Evolutionary conservation across 2,329 filamentous ascomycete genomes (phyloP).

Genomic region (Pseudopithomyces maydicus): DNA sequence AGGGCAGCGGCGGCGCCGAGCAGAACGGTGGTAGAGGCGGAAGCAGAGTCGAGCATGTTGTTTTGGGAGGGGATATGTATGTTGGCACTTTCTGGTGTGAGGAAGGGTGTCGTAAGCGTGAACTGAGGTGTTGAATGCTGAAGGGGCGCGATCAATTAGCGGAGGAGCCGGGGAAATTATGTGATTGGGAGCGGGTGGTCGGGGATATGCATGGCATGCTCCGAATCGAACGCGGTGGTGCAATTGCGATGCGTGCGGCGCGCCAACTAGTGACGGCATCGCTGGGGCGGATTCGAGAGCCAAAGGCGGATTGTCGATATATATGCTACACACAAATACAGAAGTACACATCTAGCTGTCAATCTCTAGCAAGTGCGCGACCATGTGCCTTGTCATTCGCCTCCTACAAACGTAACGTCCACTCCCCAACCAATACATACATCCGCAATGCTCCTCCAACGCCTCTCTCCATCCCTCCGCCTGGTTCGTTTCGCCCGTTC

Average conservation of each 20-base stretch:
- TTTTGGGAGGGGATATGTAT: neutral
- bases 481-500: conserved; percentile 13
- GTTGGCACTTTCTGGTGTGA: neutral
- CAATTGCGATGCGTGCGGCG: no score
- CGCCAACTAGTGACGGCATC: no score
- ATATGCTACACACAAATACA: no score
- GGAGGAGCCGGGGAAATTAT: conserved; percentile 10
- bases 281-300: no score
- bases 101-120: neutral
- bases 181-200: neutral
- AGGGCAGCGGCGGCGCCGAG: conserved; percentile 45
- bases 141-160: neutral
- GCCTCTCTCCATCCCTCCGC: conserved; percentile 8
- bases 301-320: no score
- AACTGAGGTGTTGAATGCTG: conserved; percentile 1
- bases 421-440: no score
- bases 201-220: no score
- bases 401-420: no score
- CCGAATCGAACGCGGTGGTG: no score
- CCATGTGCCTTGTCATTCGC: no score
- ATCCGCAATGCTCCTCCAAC: conserved; percentile 4
- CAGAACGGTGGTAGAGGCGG: conserved; percentile 43
- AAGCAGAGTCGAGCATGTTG: conserved; percentile 40
- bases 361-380: no score
- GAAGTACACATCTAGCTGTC: no score